Evolutionary conservation across 2,329 filamentous ascomycete genomes (phyloP).

Genomic region (Alternaria incomplexa): DNA sequence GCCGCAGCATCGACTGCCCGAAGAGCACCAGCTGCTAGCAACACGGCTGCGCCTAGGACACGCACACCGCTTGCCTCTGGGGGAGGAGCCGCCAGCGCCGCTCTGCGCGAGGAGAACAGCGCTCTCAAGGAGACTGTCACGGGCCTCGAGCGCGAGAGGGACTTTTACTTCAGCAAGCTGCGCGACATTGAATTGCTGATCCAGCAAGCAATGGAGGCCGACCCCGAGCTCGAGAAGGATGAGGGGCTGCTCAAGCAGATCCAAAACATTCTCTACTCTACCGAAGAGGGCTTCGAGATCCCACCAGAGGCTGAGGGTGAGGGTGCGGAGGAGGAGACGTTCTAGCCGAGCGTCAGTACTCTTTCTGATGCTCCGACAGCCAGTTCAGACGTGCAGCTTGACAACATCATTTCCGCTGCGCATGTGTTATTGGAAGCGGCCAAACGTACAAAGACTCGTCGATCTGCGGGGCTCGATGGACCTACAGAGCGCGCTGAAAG

Average conservation of each 20-base stretch:
- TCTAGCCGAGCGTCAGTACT: slow-evolving; percentile 22
- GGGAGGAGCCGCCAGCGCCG: slow-evolving; percentile 68
- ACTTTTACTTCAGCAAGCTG: slow-evolving; percentile 99
- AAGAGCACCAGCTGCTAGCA: slow-evolving; percentile 51
- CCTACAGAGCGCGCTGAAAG: not conserved
- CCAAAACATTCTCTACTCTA: slow-evolving; percentile 95
- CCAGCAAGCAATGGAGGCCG: slow-evolving; percentile 89
- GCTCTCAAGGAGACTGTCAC: slow-evolving; percentile 94
- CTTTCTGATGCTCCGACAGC: slow-evolving; percentile 1
- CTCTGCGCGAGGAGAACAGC: slow-evolving; percentile 82
- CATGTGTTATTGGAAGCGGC: slow-evolving; percentile 6
- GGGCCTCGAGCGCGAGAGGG: slow-evolving; percentile 91
- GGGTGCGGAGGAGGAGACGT: slow-evolving; percentile 73
- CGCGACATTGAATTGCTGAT: slow-evolving; percentile 95
- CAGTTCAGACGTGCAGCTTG: not conserved
- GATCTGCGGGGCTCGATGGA: not conserved
- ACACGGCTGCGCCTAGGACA: slow-evolving; percentile 49
- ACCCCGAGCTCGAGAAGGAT: slow-evolving; percentile 92
- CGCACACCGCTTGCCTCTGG: slow-evolving; percentile 49
- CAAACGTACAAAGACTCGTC: not conserved
- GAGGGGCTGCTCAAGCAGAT: slow-evolving; percentile 95
- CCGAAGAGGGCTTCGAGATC: slow-evolving; percentile 85
- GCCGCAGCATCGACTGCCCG: slow-evolving; percentile 55
- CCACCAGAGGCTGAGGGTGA: slow-evolving; percentile 79
- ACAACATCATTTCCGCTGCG: slow-evolving; percentile 7